Base-by-base conservation (phyloP, 148 eudicot species). In the Silene conica region DNA sequence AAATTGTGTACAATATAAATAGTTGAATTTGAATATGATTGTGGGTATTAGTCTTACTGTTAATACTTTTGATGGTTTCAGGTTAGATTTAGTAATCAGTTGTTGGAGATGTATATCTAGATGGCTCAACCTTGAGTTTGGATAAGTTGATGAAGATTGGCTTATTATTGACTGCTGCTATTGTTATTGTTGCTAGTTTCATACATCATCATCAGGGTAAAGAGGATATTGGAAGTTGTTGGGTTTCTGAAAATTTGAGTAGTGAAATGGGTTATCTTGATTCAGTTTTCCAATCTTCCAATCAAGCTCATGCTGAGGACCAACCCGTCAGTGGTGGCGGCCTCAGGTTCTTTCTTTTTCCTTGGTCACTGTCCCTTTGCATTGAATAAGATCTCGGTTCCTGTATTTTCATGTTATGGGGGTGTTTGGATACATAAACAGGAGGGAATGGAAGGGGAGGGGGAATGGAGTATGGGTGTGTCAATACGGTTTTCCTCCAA, bases 241-340 rank as follows among this genome's bases (percentile, higher is more conserved):
- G 87, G 82, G 70, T 22, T 71, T 73, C 67, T 73, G 70, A 70
- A 71, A 66, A 60, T 48, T 76, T 54, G 74, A 77, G 85, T 69
- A 50, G 77, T 80, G 82, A 74, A 63, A 90, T 92, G 97, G 97
- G 97, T 73, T 90, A 92, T 83, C 89, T 90, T 73, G 89, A 92
- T 83, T 87, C 96, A 45, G 91, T 90, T 63, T 83, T 89, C 72
- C 85, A 89, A 59, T 85, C 96, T n/a, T 73, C 91, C 15, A 85
- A 86, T 75, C 87, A 89, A 81, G 71, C 81, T 77, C 89, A 82
- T 71, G 87, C 79, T 46, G 87, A 87, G 66, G 91, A 88, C 45
- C 80, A 86, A 23, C 97, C 97, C 2, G 97, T 87, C 69, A 88
- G 86, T 56, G 97, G 97, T 52, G 91, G 96, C 23, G 97, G 97